Percentiles rank a stretch among this genome's conserved stretches.
Conservation (phyloP, 139 green algal species). For the Deuterostichococcus epilithicus region DNA sequence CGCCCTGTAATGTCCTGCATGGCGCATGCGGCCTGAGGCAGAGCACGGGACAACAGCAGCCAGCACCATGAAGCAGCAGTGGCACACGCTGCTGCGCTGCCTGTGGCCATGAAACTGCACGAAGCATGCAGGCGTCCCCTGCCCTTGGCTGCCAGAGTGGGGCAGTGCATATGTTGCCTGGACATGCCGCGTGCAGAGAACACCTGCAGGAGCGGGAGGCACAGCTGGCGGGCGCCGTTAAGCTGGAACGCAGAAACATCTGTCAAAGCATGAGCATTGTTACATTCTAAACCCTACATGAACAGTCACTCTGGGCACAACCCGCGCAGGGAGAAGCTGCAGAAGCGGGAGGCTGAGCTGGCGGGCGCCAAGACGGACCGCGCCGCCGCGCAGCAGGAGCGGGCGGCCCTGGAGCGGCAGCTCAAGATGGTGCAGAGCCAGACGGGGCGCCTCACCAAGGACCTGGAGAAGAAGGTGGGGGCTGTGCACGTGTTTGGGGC, state of each 20-base stretch:
- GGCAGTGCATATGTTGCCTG: no score
- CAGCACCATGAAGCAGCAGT: no score
- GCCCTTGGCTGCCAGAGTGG: no score
- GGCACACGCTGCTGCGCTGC: no score
- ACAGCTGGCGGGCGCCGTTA: background rate
- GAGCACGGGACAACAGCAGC: no score
- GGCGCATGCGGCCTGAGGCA: no score
- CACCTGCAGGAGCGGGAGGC: no score
- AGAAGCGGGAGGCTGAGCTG: slow-evolving; percentile 67
- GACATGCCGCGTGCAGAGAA: no score
- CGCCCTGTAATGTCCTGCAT: no score
- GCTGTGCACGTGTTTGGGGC: no score
- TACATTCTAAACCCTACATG: background rate
- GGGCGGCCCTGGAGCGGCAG: slow-evolving; percentile 74
- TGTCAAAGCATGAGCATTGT: background rate
- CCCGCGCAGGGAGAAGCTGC: slow-evolving; percentile 45
- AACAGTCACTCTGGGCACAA: background rate
- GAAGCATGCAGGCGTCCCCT: no score
- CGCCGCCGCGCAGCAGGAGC: slow-evolving; percentile 50
- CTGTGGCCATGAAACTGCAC: no score
- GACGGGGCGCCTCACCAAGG: slow-evolving; percentile 59
- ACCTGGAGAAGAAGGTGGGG: slow-evolving; percentile 62
- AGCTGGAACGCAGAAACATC: background rate
- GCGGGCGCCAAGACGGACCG: slow-evolving; percentile 61
- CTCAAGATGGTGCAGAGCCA: slow-evolving; percentile 62